Base-by-base conservation (phyloP, 164 flowering plant species). In the Hamamelis virginiana region DNA sequence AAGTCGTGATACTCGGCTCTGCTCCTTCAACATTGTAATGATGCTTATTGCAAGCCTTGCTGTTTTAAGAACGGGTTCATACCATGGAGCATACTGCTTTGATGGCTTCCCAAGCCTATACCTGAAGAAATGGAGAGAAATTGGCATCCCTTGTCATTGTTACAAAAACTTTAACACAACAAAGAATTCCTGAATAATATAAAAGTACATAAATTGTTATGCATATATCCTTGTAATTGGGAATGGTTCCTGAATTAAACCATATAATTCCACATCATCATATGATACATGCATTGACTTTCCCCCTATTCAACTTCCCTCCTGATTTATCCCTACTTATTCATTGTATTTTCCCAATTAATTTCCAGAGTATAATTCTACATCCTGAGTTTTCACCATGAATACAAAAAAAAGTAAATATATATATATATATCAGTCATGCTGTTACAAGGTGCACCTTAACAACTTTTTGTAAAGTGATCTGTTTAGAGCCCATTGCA, bases 101-200 rank as follows among this genome's bases (percentile, higher is more conserved):
- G 99, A 92, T 56, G 99, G 99, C 76, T 83, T 87, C 18, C 97
- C 99, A 70, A 95, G 97, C 66, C 98, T 82, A 71, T 94, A 94
- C 98, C 98, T 94, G 83, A 59, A 67, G 9, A 71, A 47, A 46
- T 8, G 23, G 28, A 45, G 50, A 55, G 10, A 64, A 66, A 18
- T 13, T 10, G 45, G 8, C 59, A 62, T 14, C 33, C 47, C 15
- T 33, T 22, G 18, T 23, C 60, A 22, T 11, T 57, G 16, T 57
- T 25, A 57, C 28, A 22, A 14, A 26, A 57, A 25, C 60, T 33
- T n/a, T n/a, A 6, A 33, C 41, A 33, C 41, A 33, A 6, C 6
- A 33, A 33, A 33, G 4, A 33, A 33, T 33, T 33, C 2, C 41
- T 33, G 3, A 12, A 22, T 12, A 16, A 12, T 57, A 27, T 11